A percentile compares a stretch with the other conserved stretches of the same genome.
Evolutionary conservation across 352 stramenopile genomes (phyloP).

Genomic region (Thalassiosira delicatula): DNA sequence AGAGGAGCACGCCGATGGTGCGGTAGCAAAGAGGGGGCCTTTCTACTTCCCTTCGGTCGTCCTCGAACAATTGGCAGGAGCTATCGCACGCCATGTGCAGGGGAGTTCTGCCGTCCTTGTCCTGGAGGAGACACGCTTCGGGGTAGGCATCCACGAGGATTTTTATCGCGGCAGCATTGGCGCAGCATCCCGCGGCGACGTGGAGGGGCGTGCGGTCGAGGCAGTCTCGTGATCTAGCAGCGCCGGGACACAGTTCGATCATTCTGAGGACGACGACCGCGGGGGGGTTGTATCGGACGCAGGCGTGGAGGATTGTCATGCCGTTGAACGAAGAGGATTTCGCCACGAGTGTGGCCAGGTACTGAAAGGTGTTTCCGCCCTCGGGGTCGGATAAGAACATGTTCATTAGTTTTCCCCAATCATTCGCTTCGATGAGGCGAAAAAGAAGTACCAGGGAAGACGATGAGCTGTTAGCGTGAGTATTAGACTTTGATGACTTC

Average conservation of each 20-base stretch:
- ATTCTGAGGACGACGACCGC: conserved; percentile 32
- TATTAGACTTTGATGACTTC: too few species aligned
- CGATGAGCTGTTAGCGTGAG: not conserved
- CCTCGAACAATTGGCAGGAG: conserved; percentile 44
- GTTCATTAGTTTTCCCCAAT: conserved; percentile 15
- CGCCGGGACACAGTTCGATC: conserved; percentile 32
- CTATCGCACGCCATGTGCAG: conserved; percentile 61
- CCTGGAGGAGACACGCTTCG: conserved; percentile 37
- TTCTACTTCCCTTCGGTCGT: too few species aligned
- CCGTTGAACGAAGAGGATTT: conserved; percentile 31
- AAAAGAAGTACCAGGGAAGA: conserved; percentile 23
- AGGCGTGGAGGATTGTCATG: conserved; percentile 53
- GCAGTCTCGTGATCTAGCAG: conserved; percentile 14
- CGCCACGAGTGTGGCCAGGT: conserved; percentile 8
- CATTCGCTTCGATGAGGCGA: conserved; percentile 31
- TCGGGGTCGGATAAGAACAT: conserved; percentile 13
- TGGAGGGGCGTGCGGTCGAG: conserved; percentile 41
- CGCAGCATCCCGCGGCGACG: conserved; percentile 26
- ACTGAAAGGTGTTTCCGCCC: conserved; percentile 10
- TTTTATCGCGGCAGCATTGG: conserved; percentile 17
- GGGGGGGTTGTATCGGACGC: conserved; percentile 38
- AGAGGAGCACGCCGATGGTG: conserved; percentile 18
- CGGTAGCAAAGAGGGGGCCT: not conserved
- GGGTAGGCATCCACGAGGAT: conserved; percentile 46
- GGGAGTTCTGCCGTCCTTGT: conserved; percentile 61